Evolutionary conservation across 441 rosid species (phyloP).

Genomic region (Daphne laureola): DNA sequence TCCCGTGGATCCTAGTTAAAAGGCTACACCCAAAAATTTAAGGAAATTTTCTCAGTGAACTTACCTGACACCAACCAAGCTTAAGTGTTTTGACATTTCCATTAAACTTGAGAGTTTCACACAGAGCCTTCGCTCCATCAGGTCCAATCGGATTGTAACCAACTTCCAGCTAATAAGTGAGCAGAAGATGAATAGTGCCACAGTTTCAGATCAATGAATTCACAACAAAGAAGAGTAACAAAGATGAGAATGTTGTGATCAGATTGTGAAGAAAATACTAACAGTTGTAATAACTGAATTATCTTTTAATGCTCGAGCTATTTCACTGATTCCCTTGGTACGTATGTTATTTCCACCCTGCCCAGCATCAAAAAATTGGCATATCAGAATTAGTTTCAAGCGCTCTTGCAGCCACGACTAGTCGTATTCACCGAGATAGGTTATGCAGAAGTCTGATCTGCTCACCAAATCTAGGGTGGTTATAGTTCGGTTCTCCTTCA

Average conservation of each 20-base stretch:
- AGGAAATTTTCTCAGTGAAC: slow-evolving; percentile 6
- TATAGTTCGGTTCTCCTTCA: slow-evolving; percentile 69
- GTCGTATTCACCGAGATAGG: slow-evolving; percentile 1
- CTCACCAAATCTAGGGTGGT: slow-evolving; percentile 82
- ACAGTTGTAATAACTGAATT: slow-evolving; percentile 64
- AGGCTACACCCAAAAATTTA: slow-evolving; percentile 1
- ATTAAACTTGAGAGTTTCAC: slow-evolving; percentile 87
- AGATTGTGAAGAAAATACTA: slow-evolving; percentile 17
- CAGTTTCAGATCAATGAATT: slow-evolving; percentile 10
- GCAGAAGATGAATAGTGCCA: slow-evolving; percentile 5
- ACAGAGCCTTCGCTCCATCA: slow-evolving; percentile 77
- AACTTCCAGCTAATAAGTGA: slow-evolving; percentile 58
- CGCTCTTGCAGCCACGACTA: slow-evolving; percentile 1
- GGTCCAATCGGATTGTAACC: slow-evolving; percentile 95
- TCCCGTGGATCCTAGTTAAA: slow-evolving; percentile 2
- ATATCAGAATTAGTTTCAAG: slow-evolving; percentile 8
- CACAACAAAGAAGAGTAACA: slow-evolving; percentile 4
- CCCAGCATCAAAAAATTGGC: slow-evolving; percentile 7
- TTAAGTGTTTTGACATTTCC: slow-evolving; percentile 76
- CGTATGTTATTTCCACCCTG: slow-evolving; percentile 97
- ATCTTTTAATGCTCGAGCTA: slow-evolving; percentile 76
- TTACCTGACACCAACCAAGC: slow-evolving; percentile 99
- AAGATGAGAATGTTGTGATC: slow-evolving; percentile 8
- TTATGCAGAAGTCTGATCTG: slow-evolving; percentile 12
- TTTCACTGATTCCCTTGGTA: slow-evolving; percentile 59